These are phyloP conservation scores for Metroxylon sagu DNA, from an alignment of 176 grass and related monocot species.

Conservation along the genomic window DNA sequence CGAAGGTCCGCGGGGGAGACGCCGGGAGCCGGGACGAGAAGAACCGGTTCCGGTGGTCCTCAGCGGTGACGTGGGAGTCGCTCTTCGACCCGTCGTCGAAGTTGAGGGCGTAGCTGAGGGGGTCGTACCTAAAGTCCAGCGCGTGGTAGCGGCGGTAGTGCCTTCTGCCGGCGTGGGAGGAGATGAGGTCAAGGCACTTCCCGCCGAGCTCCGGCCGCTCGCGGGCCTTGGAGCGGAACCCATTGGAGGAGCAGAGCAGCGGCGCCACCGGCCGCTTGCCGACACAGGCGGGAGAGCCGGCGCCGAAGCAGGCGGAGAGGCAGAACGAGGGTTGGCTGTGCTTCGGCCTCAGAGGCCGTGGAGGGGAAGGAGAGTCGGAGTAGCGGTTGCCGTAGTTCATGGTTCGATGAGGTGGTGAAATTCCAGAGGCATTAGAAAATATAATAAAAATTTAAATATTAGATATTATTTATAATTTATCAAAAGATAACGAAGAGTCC, in stretches of 20 bases:
- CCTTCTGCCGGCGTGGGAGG: not conserved
- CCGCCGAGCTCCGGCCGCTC: conserved; percentile 12
- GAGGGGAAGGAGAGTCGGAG: not conserved
- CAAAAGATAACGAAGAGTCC: too few relatives aligned
- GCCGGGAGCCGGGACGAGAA: not conserved
- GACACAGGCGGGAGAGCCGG: not conserved
- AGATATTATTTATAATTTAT: too few relatives aligned
- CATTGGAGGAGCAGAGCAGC: conserved; percentile 15
- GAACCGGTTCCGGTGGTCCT: not conserved
- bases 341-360: not conserved
- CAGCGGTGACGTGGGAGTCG: not conserved
- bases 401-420: too few relatives aligned
- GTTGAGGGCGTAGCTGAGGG: conserved; percentile 19
- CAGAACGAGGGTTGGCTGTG: conserved; percentile 15
- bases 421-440: too few relatives aligned
- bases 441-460: too few relatives aligned
- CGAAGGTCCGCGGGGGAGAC: not conserved
- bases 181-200: not conserved
- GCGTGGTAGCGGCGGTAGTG: conserved; percentile 16
- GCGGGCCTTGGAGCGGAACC: conserved; percentile 17
- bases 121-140: conserved; percentile 21
- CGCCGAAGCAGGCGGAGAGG: conserved; percentile 22
- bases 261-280: not conserved
- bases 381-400: not conserved
- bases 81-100: conserved; percentile 15